Evolutionary conservation across 73 alveolate species (phyloP).

Genomic region (Halteria grandinella): DNA sequence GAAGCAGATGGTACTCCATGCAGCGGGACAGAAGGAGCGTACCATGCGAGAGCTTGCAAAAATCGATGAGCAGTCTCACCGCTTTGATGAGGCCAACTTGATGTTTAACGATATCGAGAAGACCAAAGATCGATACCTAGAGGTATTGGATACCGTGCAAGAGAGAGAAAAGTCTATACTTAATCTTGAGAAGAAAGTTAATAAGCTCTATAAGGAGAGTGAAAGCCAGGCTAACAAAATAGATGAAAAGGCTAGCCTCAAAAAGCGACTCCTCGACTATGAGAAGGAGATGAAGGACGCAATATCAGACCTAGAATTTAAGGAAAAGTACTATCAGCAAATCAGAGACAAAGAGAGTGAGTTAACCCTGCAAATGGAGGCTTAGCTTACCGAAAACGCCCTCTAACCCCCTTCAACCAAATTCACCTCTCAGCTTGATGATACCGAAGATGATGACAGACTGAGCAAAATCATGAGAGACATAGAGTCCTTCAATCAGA

Average conservation of each 20-base stretch:
- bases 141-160: constrained; percentile 7
- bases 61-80: constrained; percentile 2
- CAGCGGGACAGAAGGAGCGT: constrained; percentile 10
- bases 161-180: constrained; percentile 16
- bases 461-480: neutral
- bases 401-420: too few relatives aligned
- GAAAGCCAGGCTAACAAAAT: neutral
- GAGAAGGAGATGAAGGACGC: constrained; percentile 7
- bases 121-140: constrained; percentile 3
- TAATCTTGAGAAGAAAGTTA: neutral
- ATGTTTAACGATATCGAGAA: constrained; percentile 1
- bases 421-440: neutral
- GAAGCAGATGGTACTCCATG: too few relatives aligned
- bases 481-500: neutral
- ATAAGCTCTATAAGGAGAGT: constrained; percentile 8
- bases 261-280: neutral
- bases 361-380: neutral
- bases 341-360: constrained; percentile 6
- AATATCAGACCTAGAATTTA: constrained; percentile 5
- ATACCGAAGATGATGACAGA: neutral
- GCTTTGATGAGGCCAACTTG: constrained; percentile 1
- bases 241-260: neutral
- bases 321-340: neutral
- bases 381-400: neutral
- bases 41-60: neutral